Evolutionary conservation across 2,329 filamentous ascomycete genomes (phyloP).

Genomic region (Trichothecium sympodiale): DNA sequence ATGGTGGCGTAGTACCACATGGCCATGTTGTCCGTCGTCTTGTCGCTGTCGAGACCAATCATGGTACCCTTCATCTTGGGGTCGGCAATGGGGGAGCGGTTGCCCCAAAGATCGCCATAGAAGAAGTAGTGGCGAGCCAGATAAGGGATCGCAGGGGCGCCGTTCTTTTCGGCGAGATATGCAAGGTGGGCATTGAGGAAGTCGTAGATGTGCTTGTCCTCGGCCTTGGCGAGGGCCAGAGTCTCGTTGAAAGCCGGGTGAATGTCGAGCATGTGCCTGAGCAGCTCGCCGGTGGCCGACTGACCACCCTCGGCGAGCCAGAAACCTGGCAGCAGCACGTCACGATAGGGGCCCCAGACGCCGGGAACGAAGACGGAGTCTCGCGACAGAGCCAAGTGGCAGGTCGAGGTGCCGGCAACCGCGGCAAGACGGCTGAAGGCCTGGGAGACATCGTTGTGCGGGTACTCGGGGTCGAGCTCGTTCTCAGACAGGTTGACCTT

Average conservation of each 20-base stretch:
- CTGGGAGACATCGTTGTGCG: slow-evolving; percentile 80
- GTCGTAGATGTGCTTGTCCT: slow-evolving; percentile 85
- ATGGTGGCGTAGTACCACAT: slow-evolving; percentile 91
- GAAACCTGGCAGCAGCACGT: slow-evolving; percentile 81
- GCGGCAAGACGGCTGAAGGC: slow-evolving; percentile 88
- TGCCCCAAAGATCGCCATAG: slow-evolving; percentile 95
- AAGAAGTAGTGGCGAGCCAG: slow-evolving; percentile 94
- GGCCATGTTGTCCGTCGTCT: slow-evolving; percentile 75
- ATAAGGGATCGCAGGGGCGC: slow-evolving; percentile 71
- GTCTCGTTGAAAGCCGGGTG: slow-evolving; percentile 84
- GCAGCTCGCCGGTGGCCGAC: slow-evolving; percentile 86
- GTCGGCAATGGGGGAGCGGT: slow-evolving; percentile 88
- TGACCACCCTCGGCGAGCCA: slow-evolving; percentile 98
- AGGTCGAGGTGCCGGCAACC: slow-evolving; percentile 93
- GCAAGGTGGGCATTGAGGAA: slow-evolving; percentile 83
- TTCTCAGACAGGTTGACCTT: slow-evolving; percentile 67
- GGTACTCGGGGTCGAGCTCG: slow-evolving; percentile 53
- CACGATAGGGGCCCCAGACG: slow-evolving; percentile 94
- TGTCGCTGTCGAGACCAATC: slow-evolving; percentile 79
- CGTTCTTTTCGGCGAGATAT: slow-evolving; percentile 56
- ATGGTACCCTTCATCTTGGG: slow-evolving; percentile 85
- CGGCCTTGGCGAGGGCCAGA: slow-evolving; percentile 65
- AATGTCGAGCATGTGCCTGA: slow-evolving; percentile 90
- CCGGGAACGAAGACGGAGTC: slow-evolving; percentile 89
- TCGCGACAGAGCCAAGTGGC: slow-evolving; percentile 90